Evolutionary conservation across 2,329 filamentous ascomycete genomes (phyloP), one percentile per base, ranked within the genome.

Genomic region (Xylaria sp.): DNA sequence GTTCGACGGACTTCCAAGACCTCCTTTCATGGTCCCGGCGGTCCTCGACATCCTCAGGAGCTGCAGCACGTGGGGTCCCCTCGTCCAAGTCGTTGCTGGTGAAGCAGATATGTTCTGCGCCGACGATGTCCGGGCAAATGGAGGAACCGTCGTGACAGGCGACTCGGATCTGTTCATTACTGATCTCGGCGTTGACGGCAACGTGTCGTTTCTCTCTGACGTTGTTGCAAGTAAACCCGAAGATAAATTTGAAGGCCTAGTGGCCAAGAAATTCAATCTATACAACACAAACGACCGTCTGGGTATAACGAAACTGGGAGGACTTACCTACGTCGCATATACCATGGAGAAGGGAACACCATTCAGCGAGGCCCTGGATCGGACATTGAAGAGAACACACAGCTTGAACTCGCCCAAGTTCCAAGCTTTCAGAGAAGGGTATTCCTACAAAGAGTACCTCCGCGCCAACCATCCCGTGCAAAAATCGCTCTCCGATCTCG

Each of bases 71-170:
- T 84, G 82, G 62, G 71, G 63, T 3, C 68, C 63, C 61, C 69
- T 79, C 50, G 78, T 76, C 7, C 75, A 78, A 23, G 79, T 94
- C 10, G 87, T 96, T 0, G 86, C 91, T 0, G 92, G 90, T 0
- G 93, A 97, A 74, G 93, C 93, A 1, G 93, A 97, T 70, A 75
- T 80, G 23, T 94, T 85, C 74, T 96, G 92, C 71, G 91, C 91
- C 2, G 75, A 80, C 11, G 79, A 85, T 56, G 80, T 90, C 5
- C 78, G 78, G n/a, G 63, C 76, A 2, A 70, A 78, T 35, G 78
- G 80, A 1, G 84, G 83, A 0, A 76, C 78, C 1, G 80, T 91
- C 11, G 74, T 97, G 5, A 95, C 91, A 0, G 87, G 85, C n/a
- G 93, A 97, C 68, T 95, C 92, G 0, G 93, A 97, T 69, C 79